Percentiles rank a stretch among this genome's conserved stretches.
Evolutionary conservation across 2,329 filamentous ascomycete genomes (phyloP).

Genomic region (Hymenoscyphus infarciens): DNA sequence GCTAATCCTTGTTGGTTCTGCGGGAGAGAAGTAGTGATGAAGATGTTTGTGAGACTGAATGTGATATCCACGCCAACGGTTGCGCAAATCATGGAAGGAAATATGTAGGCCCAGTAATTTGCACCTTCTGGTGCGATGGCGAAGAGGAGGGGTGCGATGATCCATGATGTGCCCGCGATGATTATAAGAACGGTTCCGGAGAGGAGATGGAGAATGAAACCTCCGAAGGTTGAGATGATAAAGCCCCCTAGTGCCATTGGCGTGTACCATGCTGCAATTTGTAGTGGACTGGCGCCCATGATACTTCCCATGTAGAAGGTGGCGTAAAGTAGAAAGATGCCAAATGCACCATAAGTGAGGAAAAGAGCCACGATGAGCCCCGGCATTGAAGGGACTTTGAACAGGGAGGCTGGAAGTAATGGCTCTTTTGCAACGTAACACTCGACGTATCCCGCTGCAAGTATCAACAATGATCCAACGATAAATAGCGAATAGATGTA

Average conservation of each 20-base stretch:
- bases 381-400: slow-evolving; percentile 66
- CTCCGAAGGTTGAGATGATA: slow-evolving; percentile 59
- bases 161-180: slow-evolving; percentile 49
- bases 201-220: slow-evolving; percentile 52
- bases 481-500: slow-evolving; percentile 66
- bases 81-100: slow-evolving; percentile 64
- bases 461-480: slow-evolving; percentile 58
- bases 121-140: slow-evolving; percentile 45
- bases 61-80: slow-evolving; percentile 74
- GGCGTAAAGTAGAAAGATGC: slow-evolving; percentile 66
- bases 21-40: slow-evolving; percentile 70
- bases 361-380: slow-evolving; percentile 58
- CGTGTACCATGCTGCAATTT: slow-evolving; percentile 57
- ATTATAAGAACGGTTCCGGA: slow-evolving; percentile 51
- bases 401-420: slow-evolving; percentile 66
- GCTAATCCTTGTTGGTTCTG: slow-evolving; percentile 65
- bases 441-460: slow-evolving; percentile 64
- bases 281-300: slow-evolving; percentile 50
- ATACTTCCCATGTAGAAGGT: slow-evolving; percentile 60
- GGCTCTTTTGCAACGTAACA: slow-evolving; percentile 66
- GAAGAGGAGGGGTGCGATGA: slow-evolving; percentile 51
- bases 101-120: slow-evolving; percentile 65
- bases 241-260: slow-evolving; percentile 67
- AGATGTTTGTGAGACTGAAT: slow-evolving; percentile 73
- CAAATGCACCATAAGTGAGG: slow-evolving; percentile 65